Evolutionary conservation across 805 yeast genomes (phyloP).

Genomic region (Candida endomychidarum): DNA sequence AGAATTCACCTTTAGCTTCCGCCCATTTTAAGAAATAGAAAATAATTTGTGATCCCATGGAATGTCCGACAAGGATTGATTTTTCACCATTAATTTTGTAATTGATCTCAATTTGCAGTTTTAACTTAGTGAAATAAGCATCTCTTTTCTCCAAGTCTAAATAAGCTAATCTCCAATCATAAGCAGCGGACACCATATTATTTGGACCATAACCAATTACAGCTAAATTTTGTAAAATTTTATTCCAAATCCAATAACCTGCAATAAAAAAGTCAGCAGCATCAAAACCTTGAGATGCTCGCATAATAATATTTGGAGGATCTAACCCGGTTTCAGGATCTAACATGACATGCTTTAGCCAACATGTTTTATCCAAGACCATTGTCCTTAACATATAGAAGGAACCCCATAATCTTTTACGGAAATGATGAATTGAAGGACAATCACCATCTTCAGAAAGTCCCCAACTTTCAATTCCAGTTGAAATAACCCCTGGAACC

Average conservation of each 20-base stretch:
- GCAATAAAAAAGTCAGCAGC: constrained; percentile 96
- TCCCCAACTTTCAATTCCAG: constrained; percentile 95
- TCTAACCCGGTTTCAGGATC: constrained; percentile 92
- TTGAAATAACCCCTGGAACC: constrained; percentile 95
- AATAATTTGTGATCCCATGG: constrained; percentile 93
- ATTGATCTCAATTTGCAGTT: constrained; percentile 66
- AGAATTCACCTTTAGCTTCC: constrained; percentile 77
- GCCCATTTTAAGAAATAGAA: constrained; percentile 95
- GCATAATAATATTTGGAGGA: constrained; percentile 73
- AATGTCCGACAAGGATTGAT: constrained; percentile 80
- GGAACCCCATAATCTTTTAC: constrained; percentile 95
- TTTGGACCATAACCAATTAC: constrained; percentile 93
- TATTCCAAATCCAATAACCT: constrained; percentile 99
- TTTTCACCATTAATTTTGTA: constrained; percentile 57
- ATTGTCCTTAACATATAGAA: constrained; percentile 91
- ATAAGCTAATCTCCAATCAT: constrained; percentile 95
- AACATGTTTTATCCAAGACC: constrained; percentile 88
- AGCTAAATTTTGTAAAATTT: constrained; percentile 88
- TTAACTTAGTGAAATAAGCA: constrained; percentile 76
- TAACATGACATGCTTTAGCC: constrained; percentile 88
- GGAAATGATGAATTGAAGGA: constrained; percentile 78
- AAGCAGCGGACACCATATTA: constrained; percentile 86
- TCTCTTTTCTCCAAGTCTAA: constrained; percentile 87
- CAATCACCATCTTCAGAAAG: constrained; percentile 73
- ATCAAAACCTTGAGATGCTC: constrained; percentile 96